Base-by-base conservation (phyloP, 2,329 filamentous ascomycete species). In the Didymella keratinophila region DNA sequence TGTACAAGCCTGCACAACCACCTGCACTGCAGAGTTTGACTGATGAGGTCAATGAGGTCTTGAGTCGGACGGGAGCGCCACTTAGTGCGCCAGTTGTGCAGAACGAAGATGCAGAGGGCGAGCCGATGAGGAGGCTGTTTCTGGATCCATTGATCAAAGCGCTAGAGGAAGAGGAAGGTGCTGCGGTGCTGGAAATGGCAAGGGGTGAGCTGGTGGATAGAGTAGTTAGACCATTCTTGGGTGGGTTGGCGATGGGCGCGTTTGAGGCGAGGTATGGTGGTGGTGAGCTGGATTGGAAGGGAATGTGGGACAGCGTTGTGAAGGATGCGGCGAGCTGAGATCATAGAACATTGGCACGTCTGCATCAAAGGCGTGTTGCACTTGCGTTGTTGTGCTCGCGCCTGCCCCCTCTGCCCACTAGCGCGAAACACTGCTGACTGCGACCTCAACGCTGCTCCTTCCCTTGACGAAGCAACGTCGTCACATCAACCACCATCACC, bases 201-300 rank as follows among this genome's bases (percentile, higher is more conserved):
- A 82, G 81, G 62, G 80, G 84, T 27, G 85, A 87, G 64, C 80
- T 98, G 57, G 86, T 95, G 5, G 87, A 87, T 58, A 89, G 89
- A 72, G 85, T 97, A 12, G 78, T 98, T 62, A 84, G 91, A 66
- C 94, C 94, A 0, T 98, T 97, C 78, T 92, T 98, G 72, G 90
- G 89, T 14, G 91, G 96, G 73, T 79, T 99, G 63, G 97, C 93
- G 74, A 97, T 99, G 70, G 91, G 89, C 74, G 89, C 91, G 0
- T 99, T 97, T 78, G 95, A 99, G 80, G 90, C 89, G 61, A 94
- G 90, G 54, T 99, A 99, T 76, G 87, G 89, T 16, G 93, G 97
- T 87, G 88, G 87, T 1, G 65, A 65, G 25, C 58, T 64, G 37
- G 74, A 75, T 53, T 71, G 65, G 66, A 68, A 67, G 36, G 68